A percentile compares a stretch with the other conserved stretches of the same genome.
These are phyloP conservation scores for Wakefieldia striispora DNA, from an alignment of 768 basidiomycete species.

Conservation along the genomic window DNA sequence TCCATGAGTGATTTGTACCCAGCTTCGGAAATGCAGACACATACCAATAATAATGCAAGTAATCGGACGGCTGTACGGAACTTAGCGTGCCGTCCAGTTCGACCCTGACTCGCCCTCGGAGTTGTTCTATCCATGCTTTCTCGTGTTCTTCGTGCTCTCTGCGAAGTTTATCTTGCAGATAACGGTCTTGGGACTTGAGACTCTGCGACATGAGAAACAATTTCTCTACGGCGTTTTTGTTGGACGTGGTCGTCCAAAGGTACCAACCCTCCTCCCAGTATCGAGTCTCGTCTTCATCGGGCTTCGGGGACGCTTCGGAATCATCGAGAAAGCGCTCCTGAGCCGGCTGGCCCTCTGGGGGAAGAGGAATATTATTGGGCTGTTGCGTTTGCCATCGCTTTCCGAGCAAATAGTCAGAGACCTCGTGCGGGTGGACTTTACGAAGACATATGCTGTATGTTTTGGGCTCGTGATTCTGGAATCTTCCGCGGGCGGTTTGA, in stretches of 20 bases:
- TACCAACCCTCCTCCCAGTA: constrained; percentile 79
- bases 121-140: constrained; percentile 36
- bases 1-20: background rate
- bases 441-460: constrained; percentile 64
- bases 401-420: constrained; percentile 47
- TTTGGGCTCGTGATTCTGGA: constrained; percentile 47
- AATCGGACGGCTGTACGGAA: constrained; percentile 23
- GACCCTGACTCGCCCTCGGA: constrained; percentile 21
- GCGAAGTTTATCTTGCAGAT: constrained; percentile 28
- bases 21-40: constrained; percentile 25
- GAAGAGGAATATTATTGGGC: constrained; percentile 59
- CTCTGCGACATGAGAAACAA: constrained; percentile 57
- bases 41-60: constrained; percentile 35
- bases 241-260: constrained; percentile 60
- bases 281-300: constrained; percentile 38
- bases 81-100: constrained; percentile 31
- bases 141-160: constrained; percentile 54
- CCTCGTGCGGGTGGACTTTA: constrained; percentile 65
- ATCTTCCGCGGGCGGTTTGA: constrained; percentile 54
- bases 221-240: constrained; percentile 53
- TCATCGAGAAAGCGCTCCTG: constrained; percentile 20
- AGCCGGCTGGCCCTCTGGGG: constrained; percentile 58
- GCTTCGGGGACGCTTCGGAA: constrained; percentile 12
- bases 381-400: constrained; percentile 37
- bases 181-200: constrained; percentile 46